Evolutionary conservation across 768 basidiomycete genomes (phyloP).

Genomic region (Suillus subluteus): DNA sequence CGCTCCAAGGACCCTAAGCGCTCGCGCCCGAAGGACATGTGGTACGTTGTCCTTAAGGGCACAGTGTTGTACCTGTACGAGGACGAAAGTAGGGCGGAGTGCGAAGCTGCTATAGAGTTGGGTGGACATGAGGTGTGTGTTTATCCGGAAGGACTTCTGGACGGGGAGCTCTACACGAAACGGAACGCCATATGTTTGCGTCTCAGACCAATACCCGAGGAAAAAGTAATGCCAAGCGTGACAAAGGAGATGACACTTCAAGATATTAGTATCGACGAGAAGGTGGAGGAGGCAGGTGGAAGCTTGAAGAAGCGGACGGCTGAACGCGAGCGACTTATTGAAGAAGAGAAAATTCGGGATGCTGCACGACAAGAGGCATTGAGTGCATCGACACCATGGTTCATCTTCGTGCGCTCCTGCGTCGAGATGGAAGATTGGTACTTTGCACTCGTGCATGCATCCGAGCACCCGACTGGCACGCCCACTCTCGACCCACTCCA

Average conservation of each 20-base stretch:
- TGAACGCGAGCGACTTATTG: conserved; percentile 39
- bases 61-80: conserved; percentile 92
- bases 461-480: conserved; percentile 62
- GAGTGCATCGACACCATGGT: conserved; percentile 76
- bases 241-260: conserved; percentile 54
- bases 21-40: conserved; percentile 88
- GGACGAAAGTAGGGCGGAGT: conserved; percentile 88
- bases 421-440: conserved; percentile 99
- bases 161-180: conserved; percentile 91
- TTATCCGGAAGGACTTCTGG: conserved; percentile 72
- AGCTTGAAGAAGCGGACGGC: conserved; percentile 47
- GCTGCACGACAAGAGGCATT: conserved; percentile 53
- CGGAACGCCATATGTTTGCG: conserved; percentile 85
- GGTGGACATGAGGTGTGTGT: conserved; percentile 76
- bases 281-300: conserved; percentile 44
- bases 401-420: conserved; percentile 87
- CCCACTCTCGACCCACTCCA: conserved; percentile 63
- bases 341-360: conserved; percentile 35
- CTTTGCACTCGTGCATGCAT: conserved; percentile 76
- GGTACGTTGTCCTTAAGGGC: conserved; percentile 91
- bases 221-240: conserved; percentile 48
- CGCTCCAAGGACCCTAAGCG: conserved; percentile 84
- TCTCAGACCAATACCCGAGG: conserved; percentile 45
- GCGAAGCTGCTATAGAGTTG: conserved; percentile 88
- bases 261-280: conserved; percentile 30